Evolutionary conservation across 768 basidiomycete genomes (phyloP), one percentile per base, ranked within the genome.

Genomic region (Candolleomyces eurysporus): DNA sequence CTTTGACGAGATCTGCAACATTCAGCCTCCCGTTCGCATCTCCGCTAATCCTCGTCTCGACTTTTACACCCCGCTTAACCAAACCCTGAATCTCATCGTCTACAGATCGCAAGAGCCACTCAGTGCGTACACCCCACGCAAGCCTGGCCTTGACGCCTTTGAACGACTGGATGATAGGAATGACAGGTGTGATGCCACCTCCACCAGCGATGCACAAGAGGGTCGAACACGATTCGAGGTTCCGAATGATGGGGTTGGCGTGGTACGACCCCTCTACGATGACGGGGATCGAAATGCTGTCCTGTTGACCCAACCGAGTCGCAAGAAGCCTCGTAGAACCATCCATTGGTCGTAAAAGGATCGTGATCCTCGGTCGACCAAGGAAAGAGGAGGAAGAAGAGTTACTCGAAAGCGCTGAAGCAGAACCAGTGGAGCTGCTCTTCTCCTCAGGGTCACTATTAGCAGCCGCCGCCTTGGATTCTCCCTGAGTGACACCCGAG

Each of bases 201-300:
- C 61, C 61, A 57, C 61, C 61, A n/a, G 61, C 57, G 43, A 62
- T 58, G 49, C 49, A 57, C 11, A 62, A 1, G 22, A 62, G 49
- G 56, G 56, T 62, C 8, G 61, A 58, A 55, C 61, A 62, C 17
- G 40, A 40, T 9, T 21, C 49, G 48, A 62, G 57, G 36, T 58
- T 51, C 11, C 51, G 60, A 10, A 52, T 32, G 17, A 53, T 22
- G 8, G 54, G 45, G 48, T 62, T 62, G 8, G 61, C 48, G 49
- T 62, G 61, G n/a, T 62, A 62, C 11, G 61, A 62, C 4, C 22
- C 26, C 31, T 62, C 61, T 39, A 62, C 49, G 56, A 62, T 16
- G 57, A 58, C 40, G 16, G 61, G 61, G 49, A 62, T 32, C 4
- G 48, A 43, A 36, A 62, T 17, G 21, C 46, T 17, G 9, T 22